Conservation (phyloP, 176 grass and related monocot genomes). For the Dendrocalamus sinicus region DNA sequence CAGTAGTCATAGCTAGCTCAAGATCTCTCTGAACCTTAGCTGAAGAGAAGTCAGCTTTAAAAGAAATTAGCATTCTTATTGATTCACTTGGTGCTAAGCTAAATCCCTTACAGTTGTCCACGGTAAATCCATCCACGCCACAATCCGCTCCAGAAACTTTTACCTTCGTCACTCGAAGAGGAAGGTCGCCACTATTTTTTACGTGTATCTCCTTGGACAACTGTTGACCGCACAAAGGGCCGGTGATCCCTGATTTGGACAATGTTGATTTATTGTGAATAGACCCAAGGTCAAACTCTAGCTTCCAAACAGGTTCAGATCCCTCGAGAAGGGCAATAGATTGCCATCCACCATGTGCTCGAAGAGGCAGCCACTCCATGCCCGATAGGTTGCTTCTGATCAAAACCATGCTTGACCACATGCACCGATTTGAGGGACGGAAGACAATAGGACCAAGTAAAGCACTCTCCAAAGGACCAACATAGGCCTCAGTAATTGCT, state of each 20-base stretch:
- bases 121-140: slow-evolving; percentile 69
- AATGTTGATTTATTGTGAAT: slow-evolving; percentile 57
- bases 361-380: slow-evolving; percentile 76
- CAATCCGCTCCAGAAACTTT: slow-evolving; percentile 89
- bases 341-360: slow-evolving; percentile 76
- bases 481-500: slow-evolving; percentile 64
- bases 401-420: slow-evolving; percentile 81
- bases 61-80: slow-evolving; percentile 67
- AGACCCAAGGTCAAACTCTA: slow-evolving; percentile 70
- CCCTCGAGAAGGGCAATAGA: slow-evolving; percentile 81
- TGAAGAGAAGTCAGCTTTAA: slow-evolving; percentile 70
- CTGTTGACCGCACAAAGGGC: slow-evolving; percentile 58
- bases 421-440: slow-evolving; percentile 81
- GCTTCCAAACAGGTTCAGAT: slow-evolving; percentile 80
- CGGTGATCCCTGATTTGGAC: slow-evolving; percentile 39
- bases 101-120: slow-evolving; percentile 75
- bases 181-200: slow-evolving; percentile 94
- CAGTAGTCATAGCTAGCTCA: slow-evolving; percentile 75
- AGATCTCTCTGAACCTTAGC: slow-evolving; percentile 82
- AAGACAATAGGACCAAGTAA: slow-evolving; percentile 86
- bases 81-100: slow-evolving; percentile 80
- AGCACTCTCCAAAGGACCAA: slow-evolving; percentile 67
- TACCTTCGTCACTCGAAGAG: slow-evolving; percentile 75
- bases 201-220: slow-evolving; percentile 85
- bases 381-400: slow-evolving; percentile 90